These are phyloP conservation scores for Colletotrichum sp. DNA, from an alignment of 2,329 filamentous ascomycete species.

Conservation along the genomic window DNA sequence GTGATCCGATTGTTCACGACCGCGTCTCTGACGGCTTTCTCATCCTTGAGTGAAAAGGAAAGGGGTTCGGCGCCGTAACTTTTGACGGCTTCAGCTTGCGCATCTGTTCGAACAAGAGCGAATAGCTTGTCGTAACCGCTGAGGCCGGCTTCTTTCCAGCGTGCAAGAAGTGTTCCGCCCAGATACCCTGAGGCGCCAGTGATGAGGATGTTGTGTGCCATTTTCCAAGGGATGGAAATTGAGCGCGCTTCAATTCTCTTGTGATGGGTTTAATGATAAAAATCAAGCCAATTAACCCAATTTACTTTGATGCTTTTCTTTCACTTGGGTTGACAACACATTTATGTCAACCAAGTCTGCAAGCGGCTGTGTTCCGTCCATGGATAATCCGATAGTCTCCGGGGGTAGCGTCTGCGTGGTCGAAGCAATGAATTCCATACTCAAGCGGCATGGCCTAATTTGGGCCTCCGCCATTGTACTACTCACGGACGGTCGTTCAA, in stretches of 20 bases:
- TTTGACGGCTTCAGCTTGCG: conserved; percentile 49
- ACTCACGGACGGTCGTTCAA: not conserved
- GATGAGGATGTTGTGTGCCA: conserved; percentile 44
- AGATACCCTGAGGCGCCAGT: conserved; percentile 60
- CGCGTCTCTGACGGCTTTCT: conserved; percentile 34
- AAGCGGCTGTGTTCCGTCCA: not conserved
- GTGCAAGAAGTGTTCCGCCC: conserved; percentile 52
- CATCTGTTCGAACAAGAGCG: conserved; percentile 50
- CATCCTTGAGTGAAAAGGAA: conserved; percentile 40
- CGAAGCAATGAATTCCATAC: too few species aligned
- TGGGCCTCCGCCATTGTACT: not conserved
- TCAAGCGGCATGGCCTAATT: not conserved
- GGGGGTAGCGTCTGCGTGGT: not conserved
- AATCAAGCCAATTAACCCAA: not conserved
- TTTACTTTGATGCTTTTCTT: not conserved
- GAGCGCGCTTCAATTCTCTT: not conserved
- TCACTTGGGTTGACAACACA: not conserved
- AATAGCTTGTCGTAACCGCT: conserved; percentile 48
- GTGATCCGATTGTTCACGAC: conserved; percentile 49
- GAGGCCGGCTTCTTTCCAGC: conserved; percentile 30
- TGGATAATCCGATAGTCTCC: not conserved
- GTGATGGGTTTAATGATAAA: not conserved
- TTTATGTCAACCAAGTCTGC: not conserved
- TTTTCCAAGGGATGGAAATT: not conserved
- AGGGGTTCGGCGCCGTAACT: conserved; percentile 49